Base-by-base conservation (phyloP, 768 basidiomycete genomes). In the Kwoniella botswanensis region DNA sequence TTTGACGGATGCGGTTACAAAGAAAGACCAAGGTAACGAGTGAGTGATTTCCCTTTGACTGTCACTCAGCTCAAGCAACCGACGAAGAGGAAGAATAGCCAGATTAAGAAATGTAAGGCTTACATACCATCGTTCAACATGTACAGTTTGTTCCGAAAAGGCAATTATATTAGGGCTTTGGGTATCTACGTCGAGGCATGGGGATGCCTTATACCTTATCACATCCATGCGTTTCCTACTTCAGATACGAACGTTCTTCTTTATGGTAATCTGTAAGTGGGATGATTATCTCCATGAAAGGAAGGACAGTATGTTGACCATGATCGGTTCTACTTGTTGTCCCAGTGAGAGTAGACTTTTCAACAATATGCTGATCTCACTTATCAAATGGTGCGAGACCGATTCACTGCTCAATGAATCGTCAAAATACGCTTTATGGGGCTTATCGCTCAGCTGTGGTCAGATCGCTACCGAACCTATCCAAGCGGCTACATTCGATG, bases 131-230 rank as follows among this genome's bases (percentile, higher is more conserved):
- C n/a, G n/a, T n/a, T n/a, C n/a, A n/a, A n/a, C n/a, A n/a, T n/a
- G n/a, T n/a, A 58, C 24, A 60, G 58, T 7, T 13, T 42, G 3
- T 60, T 60, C 24, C 58, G 58, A 15, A 22, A n/a, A 60, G 64
- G 64, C 7, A 22, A 56, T 5, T 65, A 26, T 35, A 41, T 52
- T 6, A 24, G 56, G 24, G 26, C 44, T 18, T 35, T 65, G n/a
- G 53, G 15, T 6, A 22, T 26, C 6, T 65, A 65, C 41, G 64
- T 41, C 1, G 15, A 41, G 43, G 64, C 64, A 3, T 65, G 64
- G 64, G 55, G 53, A 4, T 21, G 22, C 11, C 53, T 65, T 12
- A 29, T 65, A 3, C 64, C 64, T 29, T 65, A 65, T 26, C 64
- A 65, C 26, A 65, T 65, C 41, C 29, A 41, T 24, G 64, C 64